A percentile compares a stretch with the other conserved stretches of the same genome.
Evolutionary conservation across 1,284 basidiomycete species (phyloP).

Genomic region (Cerioporus squamosus): DNA sequence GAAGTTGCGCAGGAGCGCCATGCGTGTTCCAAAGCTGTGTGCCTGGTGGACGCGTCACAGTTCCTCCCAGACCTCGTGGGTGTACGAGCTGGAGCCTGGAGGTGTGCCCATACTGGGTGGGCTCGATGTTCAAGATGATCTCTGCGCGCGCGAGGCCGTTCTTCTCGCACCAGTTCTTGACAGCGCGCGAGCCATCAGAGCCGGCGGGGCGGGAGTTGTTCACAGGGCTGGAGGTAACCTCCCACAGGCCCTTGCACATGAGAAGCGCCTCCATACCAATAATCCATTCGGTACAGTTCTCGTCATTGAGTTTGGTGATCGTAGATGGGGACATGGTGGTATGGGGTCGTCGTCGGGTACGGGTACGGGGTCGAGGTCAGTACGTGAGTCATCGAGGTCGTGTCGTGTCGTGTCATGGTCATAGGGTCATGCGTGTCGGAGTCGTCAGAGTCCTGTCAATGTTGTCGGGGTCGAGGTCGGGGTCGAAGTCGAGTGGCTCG

Average conservation of each 20-base stretch:
- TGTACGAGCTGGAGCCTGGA: slow-evolving; percentile 22
- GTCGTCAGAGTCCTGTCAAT: no score
- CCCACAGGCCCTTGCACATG: slow-evolving; percentile 28
- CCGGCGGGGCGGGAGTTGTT: slow-evolving; percentile 1
- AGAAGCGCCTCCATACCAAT: slow-evolving; percentile 38
- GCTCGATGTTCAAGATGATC: slow-evolving; percentile 37
- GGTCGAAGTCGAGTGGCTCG: no score
- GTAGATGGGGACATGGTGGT: no score
- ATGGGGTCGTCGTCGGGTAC: no score
- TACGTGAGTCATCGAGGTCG: no score
- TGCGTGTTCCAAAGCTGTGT: slow-evolving; percentile 34
- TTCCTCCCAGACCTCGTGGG: slow-evolving; percentile 33
- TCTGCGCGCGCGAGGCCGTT: slow-evolving; percentile 33
- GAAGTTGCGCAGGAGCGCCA: slow-evolving; percentile 32
- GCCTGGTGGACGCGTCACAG: neutral
- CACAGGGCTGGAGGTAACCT: slow-evolving; percentile 1
- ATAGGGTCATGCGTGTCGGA: no score
- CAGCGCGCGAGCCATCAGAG: slow-evolving; percentile 10
- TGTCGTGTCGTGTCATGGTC: no score
- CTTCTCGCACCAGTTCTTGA: slow-evolving; percentile 24
- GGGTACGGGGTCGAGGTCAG: no score
- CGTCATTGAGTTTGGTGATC: neutral
- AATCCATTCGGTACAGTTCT: slow-evolving; percentile 39
- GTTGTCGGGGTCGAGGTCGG: no score
- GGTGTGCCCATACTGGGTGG: slow-evolving; percentile 37